Percentiles rank a stretch among this genome's conserved stretches.
phyloP scores from a whole-genome alignment of 345 rosid genomes.

The Lepidium aucheri region DNA sequence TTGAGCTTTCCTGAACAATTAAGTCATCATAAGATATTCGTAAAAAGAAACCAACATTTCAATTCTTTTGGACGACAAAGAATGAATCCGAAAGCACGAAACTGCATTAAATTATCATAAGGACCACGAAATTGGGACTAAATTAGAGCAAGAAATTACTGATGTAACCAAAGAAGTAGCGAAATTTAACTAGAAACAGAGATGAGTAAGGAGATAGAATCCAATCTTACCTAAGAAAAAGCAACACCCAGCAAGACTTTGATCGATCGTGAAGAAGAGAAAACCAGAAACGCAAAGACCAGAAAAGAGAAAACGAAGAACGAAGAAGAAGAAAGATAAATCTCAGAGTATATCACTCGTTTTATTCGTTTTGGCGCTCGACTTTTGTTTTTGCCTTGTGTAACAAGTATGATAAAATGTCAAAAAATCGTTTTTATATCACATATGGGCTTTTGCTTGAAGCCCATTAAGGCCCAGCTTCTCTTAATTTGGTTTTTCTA shows the following conservation, averaged over 20 bases:
- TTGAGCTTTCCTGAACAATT: not conserved
- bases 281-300: not conserved
- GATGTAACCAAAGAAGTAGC: not conserved
- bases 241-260: conserved; percentile 2
- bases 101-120: not conserved
- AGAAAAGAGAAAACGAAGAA: not conserved
- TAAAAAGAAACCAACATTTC: not conserved
- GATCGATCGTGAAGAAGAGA: not conserved
- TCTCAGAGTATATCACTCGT: too few relatives aligned
- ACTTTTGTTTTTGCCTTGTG: too few relatives aligned
- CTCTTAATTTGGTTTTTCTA: too few relatives aligned
- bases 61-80: not conserved
- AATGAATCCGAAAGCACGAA: not conserved
- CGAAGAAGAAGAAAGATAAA: not conserved
- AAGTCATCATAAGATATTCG: not conserved
- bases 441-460: not conserved
- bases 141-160: not conserved
- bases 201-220: not conserved
- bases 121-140: not conserved
- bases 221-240: not conserved
- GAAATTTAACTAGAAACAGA: not conserved
- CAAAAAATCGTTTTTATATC: not conserved
- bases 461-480: not conserved
- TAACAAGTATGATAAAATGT: too few relatives aligned
- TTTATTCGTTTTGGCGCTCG: too few relatives aligned